Percentiles rank a stretch among this genome's conserved stretches.
Conservation (phyloP, 495 filamentous ascomycete genomes). For the Evernia prunastri region DNA sequence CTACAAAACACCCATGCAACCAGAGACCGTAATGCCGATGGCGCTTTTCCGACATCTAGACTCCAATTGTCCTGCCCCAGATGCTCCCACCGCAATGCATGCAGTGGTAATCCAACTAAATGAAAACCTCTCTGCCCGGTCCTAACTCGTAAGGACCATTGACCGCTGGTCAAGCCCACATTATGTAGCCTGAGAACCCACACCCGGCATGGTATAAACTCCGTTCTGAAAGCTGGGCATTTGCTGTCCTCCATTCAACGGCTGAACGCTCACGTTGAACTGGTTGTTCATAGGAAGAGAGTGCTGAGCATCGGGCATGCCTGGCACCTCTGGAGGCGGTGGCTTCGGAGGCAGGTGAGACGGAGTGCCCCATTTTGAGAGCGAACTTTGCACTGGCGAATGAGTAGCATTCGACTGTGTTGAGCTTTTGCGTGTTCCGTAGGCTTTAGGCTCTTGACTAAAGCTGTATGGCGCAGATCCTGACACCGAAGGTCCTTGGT, state of each 20-base stretch:
- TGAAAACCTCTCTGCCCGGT: background rate
- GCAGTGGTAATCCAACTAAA: background rate
- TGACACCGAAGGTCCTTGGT: slow-evolving; percentile 11
- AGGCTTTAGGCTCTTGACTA: slow-evolving; percentile 14
- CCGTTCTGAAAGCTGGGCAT: slow-evolving; percentile 28
- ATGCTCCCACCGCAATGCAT: slow-evolving; percentile 12
- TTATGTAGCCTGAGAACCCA: slow-evolving; percentile 17
- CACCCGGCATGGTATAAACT: slow-evolving; percentile 23
- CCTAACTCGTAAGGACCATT: background rate
- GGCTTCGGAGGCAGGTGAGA: slow-evolving; percentile 50
- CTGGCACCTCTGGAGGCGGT: slow-evolving; percentile 46
- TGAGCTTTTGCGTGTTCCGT: slow-evolving; percentile 27
- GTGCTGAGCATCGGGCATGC: slow-evolving; percentile 23
- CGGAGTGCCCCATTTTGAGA: slow-evolving; percentile 49
- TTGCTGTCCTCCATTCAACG: slow-evolving; percentile 24
- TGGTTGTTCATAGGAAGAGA: slow-evolving; percentile 28
- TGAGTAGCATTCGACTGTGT: slow-evolving; percentile 17
- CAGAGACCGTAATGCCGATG: background rate
- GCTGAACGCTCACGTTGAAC: slow-evolving; percentile 18
- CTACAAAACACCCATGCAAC: background rate
- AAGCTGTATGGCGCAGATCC: slow-evolving; percentile 9
- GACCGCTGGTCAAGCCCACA: background rate
- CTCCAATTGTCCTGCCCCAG: background rate
- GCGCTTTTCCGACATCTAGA: slow-evolving; percentile 2
- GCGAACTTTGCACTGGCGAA: slow-evolving; percentile 21